A percentile compares a stretch with the other conserved stretches of the same genome.
Evolutionary conservation across 1,284 basidiomycete genomes (phyloP).

Genomic region (Pseudozyma thailandica): DNA sequence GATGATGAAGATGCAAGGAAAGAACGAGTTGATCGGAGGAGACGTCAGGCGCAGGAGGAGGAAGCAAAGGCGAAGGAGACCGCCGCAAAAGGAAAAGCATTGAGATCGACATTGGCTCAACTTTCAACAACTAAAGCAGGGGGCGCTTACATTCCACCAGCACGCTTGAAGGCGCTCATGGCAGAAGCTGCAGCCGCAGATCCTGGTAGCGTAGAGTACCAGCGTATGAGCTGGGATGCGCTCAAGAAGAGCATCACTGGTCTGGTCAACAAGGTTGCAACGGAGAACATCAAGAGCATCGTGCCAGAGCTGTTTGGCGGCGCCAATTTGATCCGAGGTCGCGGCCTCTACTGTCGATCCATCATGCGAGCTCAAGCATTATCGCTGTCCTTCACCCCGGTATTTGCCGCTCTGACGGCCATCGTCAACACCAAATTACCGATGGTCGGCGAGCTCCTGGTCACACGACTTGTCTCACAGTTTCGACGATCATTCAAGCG

Average conservation of each 20-base stretch:
- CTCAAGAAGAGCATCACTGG: constrained; percentile 97
- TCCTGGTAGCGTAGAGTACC: constrained; percentile 90
- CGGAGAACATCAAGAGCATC: constrained; percentile 95
- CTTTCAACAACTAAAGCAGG: constrained; percentile 75
- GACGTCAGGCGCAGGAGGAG: constrained; percentile 8
- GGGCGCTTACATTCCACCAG: constrained; percentile 85
- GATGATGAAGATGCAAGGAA: constrained; percentile 3
- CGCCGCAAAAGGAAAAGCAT: constrained; percentile 50
- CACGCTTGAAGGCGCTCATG: constrained; percentile 83
- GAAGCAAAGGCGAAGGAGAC: constrained; percentile 20
- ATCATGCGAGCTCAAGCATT: constrained; percentile 98
- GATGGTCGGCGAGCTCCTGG: constrained; percentile 90
- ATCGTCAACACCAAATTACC: constrained; percentile 98
- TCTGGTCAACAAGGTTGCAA: constrained; percentile 90
- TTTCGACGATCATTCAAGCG: constrained; percentile 94
- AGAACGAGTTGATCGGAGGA: constrained; percentile 3
- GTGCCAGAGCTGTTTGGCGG: constrained; percentile 77
- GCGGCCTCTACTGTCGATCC: constrained; percentile 73
- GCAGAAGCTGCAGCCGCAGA: constrained; percentile 80
- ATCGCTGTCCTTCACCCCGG: constrained; percentile 96
- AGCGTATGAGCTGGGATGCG: constrained; percentile 95
- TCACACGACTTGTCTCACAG: constrained; percentile 90
- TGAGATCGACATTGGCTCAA: constrained; percentile 55
- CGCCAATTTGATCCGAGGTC: constrained; percentile 66
- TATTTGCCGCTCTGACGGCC: constrained; percentile 91